Base-by-base conservation (phyloP, 2,329 filamentous ascomycete species). In the Purpureocillium takamizusanense region DNA sequence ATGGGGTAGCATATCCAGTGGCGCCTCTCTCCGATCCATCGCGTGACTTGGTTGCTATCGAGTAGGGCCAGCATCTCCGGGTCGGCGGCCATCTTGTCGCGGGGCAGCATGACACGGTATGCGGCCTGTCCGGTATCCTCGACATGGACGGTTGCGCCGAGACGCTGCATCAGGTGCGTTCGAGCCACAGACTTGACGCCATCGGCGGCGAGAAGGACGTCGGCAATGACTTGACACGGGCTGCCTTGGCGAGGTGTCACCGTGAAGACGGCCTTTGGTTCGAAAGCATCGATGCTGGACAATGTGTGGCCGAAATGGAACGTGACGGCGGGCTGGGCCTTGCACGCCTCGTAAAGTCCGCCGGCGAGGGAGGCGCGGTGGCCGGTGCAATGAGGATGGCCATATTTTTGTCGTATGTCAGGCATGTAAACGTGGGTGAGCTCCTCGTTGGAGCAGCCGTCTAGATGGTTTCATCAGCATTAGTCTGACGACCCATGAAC, bases 1-100 rank as follows among this genome's bases (percentile, higher is more conserved):
- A 90, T 79, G 0, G 83, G 79, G 55, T 89, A 90, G 0, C 82
- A 82, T 49, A 89, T 85, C 56, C 87, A 83, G 58, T 89, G 85
- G 1, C 82, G 72, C 48, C 75, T 75, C 53, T 79, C 78, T 25
- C 84, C 84, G 37, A 89, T 82, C 84, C 83, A 89, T 36, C 85
- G 74, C 30, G 78, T 80, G 3, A 83, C 83, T 35, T 72, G 67
- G 50, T 86, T 74, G 32, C 71, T 68, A 47, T 85, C 76, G 16
- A 89, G 67, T 9, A 88, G 69, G n/a, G 63, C 69, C 38, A 81
- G 65, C 45, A 88, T 68, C 50, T 86, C 81, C 0, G 83, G 72
- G 51, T 87, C 81, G 16, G 70, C 48, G 41, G 69, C 60, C 75
- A 88, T 83, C 46, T 81, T 68, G 23, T 76, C 70, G 11, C 83